A percentile compares a stretch with the other conserved stretches of the same genome.
phyloP scores from a whole-genome alignment of 345 rosid species.

The Abelmoschus esculentus region DNA sequence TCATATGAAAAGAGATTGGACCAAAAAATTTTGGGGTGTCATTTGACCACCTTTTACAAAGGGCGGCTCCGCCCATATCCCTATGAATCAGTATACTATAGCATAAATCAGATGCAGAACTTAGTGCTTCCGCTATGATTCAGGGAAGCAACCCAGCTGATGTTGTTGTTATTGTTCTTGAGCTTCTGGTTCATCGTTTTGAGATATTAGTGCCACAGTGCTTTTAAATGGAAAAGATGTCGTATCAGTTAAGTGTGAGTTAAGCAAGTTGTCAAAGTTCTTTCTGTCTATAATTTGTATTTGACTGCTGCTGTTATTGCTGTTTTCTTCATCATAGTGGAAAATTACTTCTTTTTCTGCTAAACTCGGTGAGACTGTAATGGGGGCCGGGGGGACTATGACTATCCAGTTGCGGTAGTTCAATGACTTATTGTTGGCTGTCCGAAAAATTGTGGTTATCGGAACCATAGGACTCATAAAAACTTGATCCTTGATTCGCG shows the following conservation, averaged over 20 bases:
- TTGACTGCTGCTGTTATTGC: too few relatives aligned
- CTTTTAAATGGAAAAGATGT: background rate
- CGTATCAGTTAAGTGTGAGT: constrained; percentile 25
- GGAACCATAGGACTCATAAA: constrained; percentile 18
- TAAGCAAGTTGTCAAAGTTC: constrained; percentile 47
- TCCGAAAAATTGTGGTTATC: constrained; percentile 22
- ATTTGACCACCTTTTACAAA: too few relatives aligned
- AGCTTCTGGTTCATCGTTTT: constrained; percentile 29
- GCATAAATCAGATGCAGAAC: background rate
- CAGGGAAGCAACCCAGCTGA: constrained; percentile 60
- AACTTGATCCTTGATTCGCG: constrained; percentile 14
- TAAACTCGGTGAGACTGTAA: constrained; percentile 41
- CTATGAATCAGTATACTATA: too few relatives aligned
- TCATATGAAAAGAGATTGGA: too few relatives aligned
- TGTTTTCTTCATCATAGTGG: too few relatives aligned
- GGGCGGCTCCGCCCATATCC: too few relatives aligned
- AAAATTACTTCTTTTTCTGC: constrained; percentile 3
- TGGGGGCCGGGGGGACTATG: constrained; percentile 25
- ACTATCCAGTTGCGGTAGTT: constrained; percentile 67
- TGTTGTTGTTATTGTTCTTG: constrained; percentile 17
- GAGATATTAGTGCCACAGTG: constrained; percentile 13
- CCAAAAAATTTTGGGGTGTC: too few relatives aligned
- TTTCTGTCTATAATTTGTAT: constrained; percentile 34
- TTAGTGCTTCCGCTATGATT: constrained; percentile 24
- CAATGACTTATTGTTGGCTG: constrained; percentile 27